Percentiles rank a stretch among this genome's conserved stretches.
These are phyloP conservation scores for Mallotus nudiflorus DNA, from an alignment of 345 rosid genomes.

Conservation along the genomic window DNA sequence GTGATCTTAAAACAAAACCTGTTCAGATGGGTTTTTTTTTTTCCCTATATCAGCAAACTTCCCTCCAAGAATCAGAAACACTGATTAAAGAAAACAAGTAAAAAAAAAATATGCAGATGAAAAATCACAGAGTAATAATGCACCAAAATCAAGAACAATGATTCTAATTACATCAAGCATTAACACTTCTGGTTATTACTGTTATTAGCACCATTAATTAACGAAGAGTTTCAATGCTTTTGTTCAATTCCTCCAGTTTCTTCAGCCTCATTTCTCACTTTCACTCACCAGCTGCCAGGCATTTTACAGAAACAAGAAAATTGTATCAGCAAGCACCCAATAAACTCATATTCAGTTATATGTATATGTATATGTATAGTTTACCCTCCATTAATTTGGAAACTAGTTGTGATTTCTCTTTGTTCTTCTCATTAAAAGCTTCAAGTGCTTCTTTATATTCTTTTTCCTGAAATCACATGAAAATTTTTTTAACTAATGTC, in stretches of 20 bases:
- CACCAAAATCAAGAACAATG: not conserved
- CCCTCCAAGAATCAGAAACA: not conserved
- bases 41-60: constrained; percentile 7
- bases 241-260: constrained; percentile 92
- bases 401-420: constrained; percentile 73
- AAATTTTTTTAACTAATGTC: too few relatives aligned
- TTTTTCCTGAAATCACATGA: constrained; percentile 56
- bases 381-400: constrained; percentile 87
- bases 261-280: constrained; percentile 81
- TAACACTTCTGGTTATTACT: not conserved
- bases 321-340: not conserved
- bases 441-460: constrained; percentile 89
- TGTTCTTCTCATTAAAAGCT: constrained; percentile 82
- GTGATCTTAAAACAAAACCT: not conserved
- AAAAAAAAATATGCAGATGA: not conserved
- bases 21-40: not conserved
- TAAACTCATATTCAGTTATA: too few relatives aligned
- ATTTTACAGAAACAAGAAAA: not conserved
- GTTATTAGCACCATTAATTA: not conserved
- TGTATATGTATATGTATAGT: constrained; percentile 30
- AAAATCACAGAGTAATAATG: constrained; percentile 7
- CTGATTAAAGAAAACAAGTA: not conserved
- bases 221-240: constrained; percentile 47
- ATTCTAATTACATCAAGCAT: constrained; percentile 6
- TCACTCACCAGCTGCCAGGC: constrained; percentile 61